phyloP scores from a whole-genome alignment of 306 rosid species.

The Cicer cuneatum region DNA sequence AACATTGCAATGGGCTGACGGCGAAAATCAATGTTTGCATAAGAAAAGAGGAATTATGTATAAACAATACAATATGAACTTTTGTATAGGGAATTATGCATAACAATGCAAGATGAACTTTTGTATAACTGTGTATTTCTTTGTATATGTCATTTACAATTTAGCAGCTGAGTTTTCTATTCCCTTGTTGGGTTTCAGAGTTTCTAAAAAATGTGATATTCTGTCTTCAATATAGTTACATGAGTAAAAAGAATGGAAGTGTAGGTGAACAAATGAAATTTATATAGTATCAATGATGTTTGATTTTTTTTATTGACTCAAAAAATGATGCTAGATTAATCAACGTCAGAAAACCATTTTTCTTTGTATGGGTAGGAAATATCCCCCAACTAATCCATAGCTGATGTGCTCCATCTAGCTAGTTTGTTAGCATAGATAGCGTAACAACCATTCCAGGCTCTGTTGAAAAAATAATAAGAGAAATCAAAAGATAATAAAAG shows the following conservation, averaged over 20 bases:
- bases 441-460: conserved; percentile 83
- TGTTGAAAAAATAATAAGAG: conserved; percentile 48
- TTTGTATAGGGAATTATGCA: conserved; percentile 18
- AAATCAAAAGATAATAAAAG: neutral
- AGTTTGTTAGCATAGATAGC: conserved; percentile 58
- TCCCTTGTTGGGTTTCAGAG: conserved; percentile 22
- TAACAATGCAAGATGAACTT: conserved; percentile 13
- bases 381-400: conserved; percentile 25
- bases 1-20: conserved; percentile 1
- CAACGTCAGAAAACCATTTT: conserved; percentile 38
- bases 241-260: conserved; percentile 36
- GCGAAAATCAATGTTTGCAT: neutral
- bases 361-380: conserved; percentile 41
- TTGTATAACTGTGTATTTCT: conserved; percentile 32
- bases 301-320: neutral
- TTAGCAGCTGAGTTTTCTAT: neutral
- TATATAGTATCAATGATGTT: conserved; percentile 34
- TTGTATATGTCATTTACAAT: conserved; percentile 19
- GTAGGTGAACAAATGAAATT: conserved; percentile 34
- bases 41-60: conserved; percentile 33
- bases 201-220: conserved; percentile 10
- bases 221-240: conserved; percentile 41
- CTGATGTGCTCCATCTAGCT: conserved; percentile 38
- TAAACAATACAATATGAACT: conserved; percentile 8
- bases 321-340: conserved; percentile 37